Evolutionary conservation across 2,329 filamentous ascomycete species (phyloP).

Genomic region (Aspergillus felis): DNA sequence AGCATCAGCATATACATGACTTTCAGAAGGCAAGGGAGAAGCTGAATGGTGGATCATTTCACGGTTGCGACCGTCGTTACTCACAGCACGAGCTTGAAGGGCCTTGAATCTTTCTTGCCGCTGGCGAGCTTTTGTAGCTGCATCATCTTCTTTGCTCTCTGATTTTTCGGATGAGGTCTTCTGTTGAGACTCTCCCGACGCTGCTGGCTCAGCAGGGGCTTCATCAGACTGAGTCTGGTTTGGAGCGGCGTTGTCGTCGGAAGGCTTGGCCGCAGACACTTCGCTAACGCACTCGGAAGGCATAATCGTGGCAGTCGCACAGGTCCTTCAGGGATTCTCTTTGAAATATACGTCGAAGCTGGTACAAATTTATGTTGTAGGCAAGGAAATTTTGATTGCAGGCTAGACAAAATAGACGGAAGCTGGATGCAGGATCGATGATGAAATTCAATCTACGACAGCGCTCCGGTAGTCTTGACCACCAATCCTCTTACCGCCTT

Average conservation of each 20-base stretch:
- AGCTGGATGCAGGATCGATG: neutral
- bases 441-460: neutral
- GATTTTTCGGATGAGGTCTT: conserved; percentile 1
- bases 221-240: conserved; percentile 8
- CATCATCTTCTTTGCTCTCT: conserved; percentile 20
- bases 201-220: conserved; percentile 8
- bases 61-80: conserved; percentile 12
- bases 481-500: neutral
- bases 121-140: conserved; percentile 47
- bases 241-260: conserved; percentile 10
- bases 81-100: conserved; percentile 70
- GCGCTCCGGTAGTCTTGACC: neutral
- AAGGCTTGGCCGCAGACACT: conserved; percentile 8
- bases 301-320: conserved; percentile 6
- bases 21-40: neutral
- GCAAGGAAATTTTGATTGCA: neutral
- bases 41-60: neutral
- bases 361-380: neutral
- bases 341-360: neutral
- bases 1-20: conserved; percentile 15
- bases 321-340: neutral
- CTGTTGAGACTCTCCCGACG: conserved; percentile 2
- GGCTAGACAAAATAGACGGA: neutral
- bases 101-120: conserved; percentile 81
- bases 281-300: conserved; percentile 7